Evolutionary conservation across 2,329 filamentous ascomycete genomes (phyloP), one percentile per base, ranked within the genome.

Genomic region (Kalaharituber pfeilii): DNA sequence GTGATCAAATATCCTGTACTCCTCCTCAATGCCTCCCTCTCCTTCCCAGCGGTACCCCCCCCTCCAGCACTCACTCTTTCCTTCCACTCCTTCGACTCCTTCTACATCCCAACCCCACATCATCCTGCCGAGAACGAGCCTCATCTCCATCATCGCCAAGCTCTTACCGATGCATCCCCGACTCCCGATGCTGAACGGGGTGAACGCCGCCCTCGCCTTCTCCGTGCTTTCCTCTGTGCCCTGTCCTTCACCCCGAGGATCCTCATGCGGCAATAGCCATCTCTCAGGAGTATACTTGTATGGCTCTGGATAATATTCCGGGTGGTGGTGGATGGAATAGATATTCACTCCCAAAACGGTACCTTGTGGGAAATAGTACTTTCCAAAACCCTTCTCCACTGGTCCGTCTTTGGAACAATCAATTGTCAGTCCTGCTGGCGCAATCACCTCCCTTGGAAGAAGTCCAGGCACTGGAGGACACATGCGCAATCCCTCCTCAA

Each of bases 81-180:
- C 53, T 56, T 55, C 39, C 64, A 65, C 52, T 66, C 51, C 54
- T 68, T 65, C 55, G 9, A 56, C 54, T 53, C 63, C 55, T 50
- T 56, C 39, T 51, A 82, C 59, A 57, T 83, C 80, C 57, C 79
- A 84, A 60, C 77, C 57, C 59, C 71, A 82, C 56, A 84, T 63
- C 20, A 78, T 70, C 13, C 80, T 68, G 29, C 80, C 80, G 53
- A 84, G 66, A 1, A 79, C 76, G 4, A 77, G 74, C 51, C 71
- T 76, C 74, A 84, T 76, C 70, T 84, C 81, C 45, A 76, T 72
- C 62, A 84, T 82, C 1, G 80, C 80, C 45, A 84, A 67, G 0
- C 75, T 74, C 71, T 84, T 85, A 0, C 82, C 82, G 53, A 86
- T 83, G 64, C 82, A 86, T 1, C 80, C 80, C 9, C 82, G 70